Evolutionary conservation across 441 rosid genomes (phyloP).

Genomic region (Theobroma grandiflorum): DNA sequence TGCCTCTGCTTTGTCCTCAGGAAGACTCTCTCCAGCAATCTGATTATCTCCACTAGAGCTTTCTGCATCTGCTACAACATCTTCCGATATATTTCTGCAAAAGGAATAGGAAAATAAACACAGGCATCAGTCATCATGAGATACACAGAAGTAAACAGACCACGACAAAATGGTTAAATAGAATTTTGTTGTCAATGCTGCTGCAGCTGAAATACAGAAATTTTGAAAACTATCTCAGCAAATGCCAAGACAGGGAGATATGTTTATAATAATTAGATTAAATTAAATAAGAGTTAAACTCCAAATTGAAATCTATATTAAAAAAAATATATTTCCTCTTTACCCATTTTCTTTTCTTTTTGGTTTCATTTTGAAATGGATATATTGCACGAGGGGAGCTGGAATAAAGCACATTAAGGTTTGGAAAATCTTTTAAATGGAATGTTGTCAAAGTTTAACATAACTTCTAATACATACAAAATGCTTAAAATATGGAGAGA

Average conservation of each 20-base stretch:
- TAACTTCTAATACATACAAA: neutral
- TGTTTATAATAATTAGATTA: no score
- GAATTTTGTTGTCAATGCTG: neutral
- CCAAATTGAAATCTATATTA: no score
- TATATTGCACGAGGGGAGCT: no score
- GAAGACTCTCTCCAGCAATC: constrained; percentile 53
- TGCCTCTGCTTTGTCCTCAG: constrained; percentile 52
- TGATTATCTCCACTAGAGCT: constrained; percentile 62
- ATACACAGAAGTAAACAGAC: constrained; percentile 11
- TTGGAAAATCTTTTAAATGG: neutral
- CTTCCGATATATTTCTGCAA: constrained; percentile 70
- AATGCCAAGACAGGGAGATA: no score
- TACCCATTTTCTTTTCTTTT: no score
- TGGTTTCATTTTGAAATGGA: no score
- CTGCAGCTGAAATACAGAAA: no score
- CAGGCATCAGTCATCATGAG: neutral
- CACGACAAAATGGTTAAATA: neutral
- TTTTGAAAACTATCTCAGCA: no score
- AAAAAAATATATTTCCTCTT: neutral
- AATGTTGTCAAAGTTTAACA: no score
- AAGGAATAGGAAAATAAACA: constrained; percentile 31
- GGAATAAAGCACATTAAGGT: neutral
- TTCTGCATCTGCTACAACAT: constrained; percentile 54
- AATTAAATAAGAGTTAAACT: no score
- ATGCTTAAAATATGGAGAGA: constrained; percentile 10